Evolutionary conservation across 768 basidiomycete species (phyloP), one percentile per base, ranked within the genome.

Genomic region (Boletus subcaerulescens): DNA sequence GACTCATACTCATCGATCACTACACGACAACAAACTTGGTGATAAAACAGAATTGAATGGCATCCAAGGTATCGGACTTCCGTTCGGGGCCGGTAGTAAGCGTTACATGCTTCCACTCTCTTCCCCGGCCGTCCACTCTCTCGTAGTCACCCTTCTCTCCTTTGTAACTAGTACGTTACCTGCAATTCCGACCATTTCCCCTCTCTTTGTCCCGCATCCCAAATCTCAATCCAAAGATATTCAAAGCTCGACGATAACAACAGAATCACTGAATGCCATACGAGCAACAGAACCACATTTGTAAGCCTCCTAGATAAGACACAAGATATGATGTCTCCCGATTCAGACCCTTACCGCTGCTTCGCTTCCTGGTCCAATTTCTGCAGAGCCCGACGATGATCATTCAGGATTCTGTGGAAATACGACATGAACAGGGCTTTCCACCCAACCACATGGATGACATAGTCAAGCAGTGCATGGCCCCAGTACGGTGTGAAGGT

Each of bases 401-500:
- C 83, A 62, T 79, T 84, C 73, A 94, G 91, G 55, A 90, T 74
- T 33, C 69, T 66, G 64, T 89, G 87, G 4, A 84, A 83, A 65
- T 86, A 83, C 50, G 74, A 68, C 50, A 89, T 82, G 63, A 82
- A 80, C 53, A 80, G 48, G 29, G 73, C 70, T 40, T 81, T 84
- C 58, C 78, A 71, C 39, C 81, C 83, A 33, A 87, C 53, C 32
- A 79, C 55, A 33, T 82, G 80, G 60, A 89, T 79, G n/a, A 71
- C 62, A 57, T 83, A 93, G 64, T 93, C 89, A 46, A 91, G 60
- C 29, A 95, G 62, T 1, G 91, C 86, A 69, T 98, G 94, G 18
- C 86, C 82, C 90, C 93, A 95, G 79, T 86, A 96, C 1, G 94
- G 91, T 0, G 93, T 94, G 39, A 81, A 78, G 17, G 89, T 87